These are phyloP conservation scores for Erodium chrysanthum DNA, from an alignment of 441 rosid species.

Conservation along the genomic window DNA sequence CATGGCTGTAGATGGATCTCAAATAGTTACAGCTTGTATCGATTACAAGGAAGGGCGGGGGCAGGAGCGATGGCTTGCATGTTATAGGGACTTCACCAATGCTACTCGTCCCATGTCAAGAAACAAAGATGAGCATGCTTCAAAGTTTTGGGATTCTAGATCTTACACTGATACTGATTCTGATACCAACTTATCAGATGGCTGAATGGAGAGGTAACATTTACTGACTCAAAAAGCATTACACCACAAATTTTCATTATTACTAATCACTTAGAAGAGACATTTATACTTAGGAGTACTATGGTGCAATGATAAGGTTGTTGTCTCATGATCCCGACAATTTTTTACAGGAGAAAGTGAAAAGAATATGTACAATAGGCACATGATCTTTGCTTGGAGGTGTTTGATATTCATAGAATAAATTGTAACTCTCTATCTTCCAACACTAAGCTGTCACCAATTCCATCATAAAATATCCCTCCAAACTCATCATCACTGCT, in stretches of 20 bases:
- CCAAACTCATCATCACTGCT: conserved; percentile 29
- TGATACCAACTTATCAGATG: neutral
- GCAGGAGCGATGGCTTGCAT: conserved; percentile 1
- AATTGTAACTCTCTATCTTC: conserved; percentile 28
- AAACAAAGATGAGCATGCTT: conserved; percentile 20
- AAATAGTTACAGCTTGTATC: conserved; percentile 28
- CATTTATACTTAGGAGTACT: too few species aligned
- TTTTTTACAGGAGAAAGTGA: neutral
- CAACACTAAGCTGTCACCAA: conserved; percentile 25
- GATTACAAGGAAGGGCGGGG: conserved; percentile 20
- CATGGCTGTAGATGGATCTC: conserved; percentile 40
- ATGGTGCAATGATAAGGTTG: too few species aligned
- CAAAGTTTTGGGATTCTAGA: conserved; percentile 46
- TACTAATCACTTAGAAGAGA: too few species aligned
- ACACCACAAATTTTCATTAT: neutral
- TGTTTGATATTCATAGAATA: conserved; percentile 20
- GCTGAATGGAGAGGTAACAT: neutral
- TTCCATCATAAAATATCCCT: conserved; percentile 27
- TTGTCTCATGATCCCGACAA: too few species aligned
- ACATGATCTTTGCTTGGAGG: neutral
- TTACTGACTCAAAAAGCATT: neutral
- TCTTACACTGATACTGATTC: conserved; percentile 21
- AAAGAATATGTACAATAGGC: neutral
- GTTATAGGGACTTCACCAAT: conserved; percentile 33
- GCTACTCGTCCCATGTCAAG: conserved; percentile 28